Evolutionary conservation across 1,284 basidiomycete genomes (phyloP), one percentile per base, ranked within the genome.

Genomic region (Pseudozyma thailandica): DNA sequence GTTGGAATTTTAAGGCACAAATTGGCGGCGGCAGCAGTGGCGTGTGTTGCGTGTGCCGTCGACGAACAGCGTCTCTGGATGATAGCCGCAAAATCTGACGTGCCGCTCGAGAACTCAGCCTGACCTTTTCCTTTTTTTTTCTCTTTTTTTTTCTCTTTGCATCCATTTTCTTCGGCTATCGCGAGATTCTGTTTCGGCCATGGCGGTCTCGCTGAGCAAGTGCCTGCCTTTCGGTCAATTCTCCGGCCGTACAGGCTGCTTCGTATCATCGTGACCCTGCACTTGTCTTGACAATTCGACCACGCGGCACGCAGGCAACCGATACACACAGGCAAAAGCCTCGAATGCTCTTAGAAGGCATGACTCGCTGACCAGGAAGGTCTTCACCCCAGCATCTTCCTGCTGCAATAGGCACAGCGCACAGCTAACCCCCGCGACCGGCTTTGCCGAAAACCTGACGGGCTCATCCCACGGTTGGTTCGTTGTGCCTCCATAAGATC

Each of bases 171-270:
- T 56, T 63, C 60, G 60, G 60, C 50, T 42, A 49, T 57, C n/a
- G 41, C 31, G 45, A 56, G 25, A 28, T 27, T 42, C 20, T 9
- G 6, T 57, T 57, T 65, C 62, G 62, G 62, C 39, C 41, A 50
- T 65, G 38, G 47, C 62, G 62, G 55, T 38, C 50, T 4, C 18
- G n/a, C 46, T 35, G 38, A 20, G 8, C 7, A 38, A 38, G 33
- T 39, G 33, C 48, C 48, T 39, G 27, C 30, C 23, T 51, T 50
- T 59, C 56, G 56, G 56, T 26, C 50, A 52, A 47, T 59, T 60
- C 33, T 37, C 38, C 57, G 57, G 57, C 30, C 7, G 25, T 28
- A 27, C n/a, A 23, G 35, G 25, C 12, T 47, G 37, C 37, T 23
- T 16, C 39, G 39, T 35, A 16, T 18, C 18, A 48, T 50, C 48